Conservation (phyloP, 129 eudicot species). For the Flaveria bidentis region DNA sequence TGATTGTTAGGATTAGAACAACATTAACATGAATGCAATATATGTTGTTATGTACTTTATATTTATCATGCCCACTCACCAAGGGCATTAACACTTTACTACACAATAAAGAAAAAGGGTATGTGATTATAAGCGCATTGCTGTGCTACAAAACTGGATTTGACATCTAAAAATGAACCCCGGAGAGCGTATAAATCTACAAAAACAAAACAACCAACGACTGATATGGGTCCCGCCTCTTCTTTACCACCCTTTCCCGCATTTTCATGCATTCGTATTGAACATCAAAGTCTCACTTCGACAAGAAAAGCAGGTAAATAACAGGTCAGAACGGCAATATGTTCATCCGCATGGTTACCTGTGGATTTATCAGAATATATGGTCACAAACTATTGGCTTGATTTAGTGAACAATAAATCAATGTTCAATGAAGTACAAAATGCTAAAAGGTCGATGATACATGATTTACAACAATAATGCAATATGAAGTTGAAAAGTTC, state of each 20-base stretch:
- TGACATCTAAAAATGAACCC: constrained; percentile 30
- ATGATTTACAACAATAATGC: too few species aligned
- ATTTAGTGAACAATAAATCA: too few species aligned
- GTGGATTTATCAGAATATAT: not conserved
- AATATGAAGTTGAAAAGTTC: not conserved
- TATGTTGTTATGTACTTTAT: not conserved
- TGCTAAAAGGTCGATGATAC: too few species aligned
- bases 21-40: not conserved
- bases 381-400: too few species aligned
- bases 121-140: constrained; percentile 4
- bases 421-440: too few species aligned
- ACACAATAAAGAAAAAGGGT: not conserved
- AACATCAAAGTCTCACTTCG: constrained; percentile 14
- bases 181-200: constrained; percentile 22
- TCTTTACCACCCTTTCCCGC: not conserved
- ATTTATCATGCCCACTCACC: not conserved
- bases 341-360: constrained; percentile 6
- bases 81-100: not conserved
- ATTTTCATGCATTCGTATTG: not conserved
- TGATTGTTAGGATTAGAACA: not conserved
- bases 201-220: constrained; percentile 18
- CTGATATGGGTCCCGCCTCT: constrained; percentile 23
- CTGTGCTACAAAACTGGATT: constrained; percentile 23
- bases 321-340: not conserved
- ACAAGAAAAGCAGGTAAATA: constrained; percentile 12